A percentile compares a stretch with the other conserved stretches of the same genome.
phyloP scores from a whole-genome alignment of 345 rosid genomes.

The Populus davidiana region DNA sequence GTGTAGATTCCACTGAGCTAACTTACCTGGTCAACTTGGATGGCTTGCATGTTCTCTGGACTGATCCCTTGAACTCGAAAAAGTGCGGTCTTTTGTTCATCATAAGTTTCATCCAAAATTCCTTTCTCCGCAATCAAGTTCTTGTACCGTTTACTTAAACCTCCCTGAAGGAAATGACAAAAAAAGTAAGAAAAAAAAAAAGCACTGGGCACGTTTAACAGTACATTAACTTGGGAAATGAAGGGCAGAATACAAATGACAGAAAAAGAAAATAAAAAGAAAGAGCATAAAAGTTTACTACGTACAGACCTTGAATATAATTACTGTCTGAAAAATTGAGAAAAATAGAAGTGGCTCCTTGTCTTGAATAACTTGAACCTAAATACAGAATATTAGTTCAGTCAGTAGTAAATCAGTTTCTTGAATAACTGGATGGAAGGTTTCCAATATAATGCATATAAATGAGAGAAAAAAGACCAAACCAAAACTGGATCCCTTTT shows the following conservation, averaged over 20 bases:
- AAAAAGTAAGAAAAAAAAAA: neutral
- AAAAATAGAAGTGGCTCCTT: conserved; percentile 69
- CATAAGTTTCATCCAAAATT: conserved; percentile 43
- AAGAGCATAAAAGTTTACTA: neutral
- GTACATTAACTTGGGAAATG: neutral
- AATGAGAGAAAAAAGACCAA: conserved; percentile 22
- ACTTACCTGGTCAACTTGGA: conserved; percentile 73
- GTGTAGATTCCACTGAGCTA: conserved; percentile 10
- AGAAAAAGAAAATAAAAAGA: neutral
- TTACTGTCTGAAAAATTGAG: conserved; percentile 47
- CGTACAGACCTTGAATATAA: conserved; percentile 55
- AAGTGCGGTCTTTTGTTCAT: conserved; percentile 48
- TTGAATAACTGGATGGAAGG: neutral
- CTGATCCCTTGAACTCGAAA: conserved; percentile 72
- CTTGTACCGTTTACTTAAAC: conserved; percentile 54
- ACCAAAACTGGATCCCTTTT: conserved; percentile 67
- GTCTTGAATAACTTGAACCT: conserved; percentile 64
- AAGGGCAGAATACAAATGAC: neutral
- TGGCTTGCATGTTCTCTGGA: conserved; percentile 69
- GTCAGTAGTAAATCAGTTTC: neutral
- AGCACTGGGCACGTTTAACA: too few species aligned
- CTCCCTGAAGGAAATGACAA: conserved; percentile 51
- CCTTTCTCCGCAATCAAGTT: conserved; percentile 42
- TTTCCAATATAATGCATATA: neutral
- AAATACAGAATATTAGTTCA: conserved; percentile 23